Conservation (phyloP, 2,329 filamentous ascomycete genomes). For the Epichloe elymi region DNA sequence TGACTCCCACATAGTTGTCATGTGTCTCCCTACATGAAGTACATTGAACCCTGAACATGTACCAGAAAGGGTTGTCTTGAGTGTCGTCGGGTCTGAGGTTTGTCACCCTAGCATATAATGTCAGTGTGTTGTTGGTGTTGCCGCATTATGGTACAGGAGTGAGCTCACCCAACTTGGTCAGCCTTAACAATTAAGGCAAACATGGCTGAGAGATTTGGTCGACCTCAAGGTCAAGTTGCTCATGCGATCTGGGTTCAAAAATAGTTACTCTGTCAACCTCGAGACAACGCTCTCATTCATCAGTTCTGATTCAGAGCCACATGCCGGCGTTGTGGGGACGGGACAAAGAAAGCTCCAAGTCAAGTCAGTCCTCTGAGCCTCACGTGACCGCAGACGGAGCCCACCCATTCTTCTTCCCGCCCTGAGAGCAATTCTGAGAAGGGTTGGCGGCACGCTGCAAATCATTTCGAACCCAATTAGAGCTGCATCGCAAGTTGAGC, state of each 20-base stretch:
- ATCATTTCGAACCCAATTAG: neutral
- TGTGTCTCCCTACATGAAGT: slow-evolving; percentile 93
- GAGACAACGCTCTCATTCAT: too few relatives aligned
- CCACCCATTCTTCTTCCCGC: too few relatives aligned
- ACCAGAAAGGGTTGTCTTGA: slow-evolving; percentile 75
- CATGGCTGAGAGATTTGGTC: slow-evolving; percentile 30
- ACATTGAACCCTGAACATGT: slow-evolving; percentile 96
- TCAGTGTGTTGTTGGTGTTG: slow-evolving; percentile 3
- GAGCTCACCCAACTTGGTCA: slow-evolving; percentile 52
- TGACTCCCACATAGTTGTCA: slow-evolving; percentile 74
- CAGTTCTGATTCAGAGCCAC: too few relatives aligned
- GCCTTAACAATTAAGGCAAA: slow-evolving; percentile 53
- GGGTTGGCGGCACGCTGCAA: too few relatives aligned
- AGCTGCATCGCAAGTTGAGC: neutral
- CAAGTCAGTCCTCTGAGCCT: neutral
- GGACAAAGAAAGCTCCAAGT: too few relatives aligned
- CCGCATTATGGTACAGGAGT: neutral
- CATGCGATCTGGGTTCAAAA: neutral
- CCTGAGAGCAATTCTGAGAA: too few relatives aligned
- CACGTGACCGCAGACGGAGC: neutral
- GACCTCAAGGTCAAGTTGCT: neutral
- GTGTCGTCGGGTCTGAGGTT: slow-evolving; percentile 78
- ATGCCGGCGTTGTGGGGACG: too few relatives aligned
- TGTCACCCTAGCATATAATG: slow-evolving; percentile 53
- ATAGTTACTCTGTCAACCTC: too few relatives aligned